phyloP scores from a whole-genome alignment of 352 stramenopile species.

The Phytophthora chlamydospora region DNA sequence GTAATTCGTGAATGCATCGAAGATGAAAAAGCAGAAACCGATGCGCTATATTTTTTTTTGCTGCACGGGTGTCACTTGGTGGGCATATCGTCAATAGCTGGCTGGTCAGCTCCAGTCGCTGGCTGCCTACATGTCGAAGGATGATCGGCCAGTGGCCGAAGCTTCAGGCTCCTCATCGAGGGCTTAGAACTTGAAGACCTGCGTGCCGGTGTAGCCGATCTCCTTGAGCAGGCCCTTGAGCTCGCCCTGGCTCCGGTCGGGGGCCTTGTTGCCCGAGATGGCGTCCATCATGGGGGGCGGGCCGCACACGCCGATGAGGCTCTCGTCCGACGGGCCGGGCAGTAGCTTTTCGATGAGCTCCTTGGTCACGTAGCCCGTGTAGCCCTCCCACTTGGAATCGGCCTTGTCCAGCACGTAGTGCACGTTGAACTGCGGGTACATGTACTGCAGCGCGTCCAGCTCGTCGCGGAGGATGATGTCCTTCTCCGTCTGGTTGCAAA shows the following conservation, averaged over 20 bases:
- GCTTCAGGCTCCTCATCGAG: neutral
- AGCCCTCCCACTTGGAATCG: slow-evolving; percentile 52
- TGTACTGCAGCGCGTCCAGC: slow-evolving; percentile 64
- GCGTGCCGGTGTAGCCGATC: slow-evolving; percentile 55
- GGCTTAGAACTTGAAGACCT: slow-evolving; percentile 77
- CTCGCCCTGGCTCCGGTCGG: slow-evolving; percentile 80
- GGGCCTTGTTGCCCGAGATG: slow-evolving; percentile 80
- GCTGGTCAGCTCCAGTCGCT: slow-evolving; percentile 24
- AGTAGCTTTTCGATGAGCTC: slow-evolving; percentile 77
- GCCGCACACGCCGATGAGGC: slow-evolving; percentile 84
- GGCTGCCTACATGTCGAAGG: slow-evolving; percentile 22
- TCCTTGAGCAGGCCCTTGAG: slow-evolving; percentile 80
- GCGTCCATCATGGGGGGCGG: slow-evolving; percentile 83
- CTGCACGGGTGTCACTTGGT: slow-evolving; percentile 15
- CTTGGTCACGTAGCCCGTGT: slow-evolving; percentile 71
- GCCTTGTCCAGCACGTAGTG: slow-evolving; percentile 64
- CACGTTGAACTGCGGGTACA: slow-evolving; percentile 71
- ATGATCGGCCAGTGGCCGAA: slow-evolving; percentile 9
- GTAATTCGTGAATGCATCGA: too few relatives aligned
- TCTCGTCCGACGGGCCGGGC: slow-evolving; percentile 59
- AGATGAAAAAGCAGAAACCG: slow-evolving; percentile 12
- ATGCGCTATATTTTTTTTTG: slow-evolving; percentile 26
- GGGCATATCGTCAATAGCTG: slow-evolving; percentile 12
- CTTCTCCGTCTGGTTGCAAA: slow-evolving; percentile 77
- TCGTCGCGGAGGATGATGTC: slow-evolving; percentile 89